Evolutionary conservation across 116 monocot species (phyloP).

Genomic region (Cymodocea nodosa): DNA sequence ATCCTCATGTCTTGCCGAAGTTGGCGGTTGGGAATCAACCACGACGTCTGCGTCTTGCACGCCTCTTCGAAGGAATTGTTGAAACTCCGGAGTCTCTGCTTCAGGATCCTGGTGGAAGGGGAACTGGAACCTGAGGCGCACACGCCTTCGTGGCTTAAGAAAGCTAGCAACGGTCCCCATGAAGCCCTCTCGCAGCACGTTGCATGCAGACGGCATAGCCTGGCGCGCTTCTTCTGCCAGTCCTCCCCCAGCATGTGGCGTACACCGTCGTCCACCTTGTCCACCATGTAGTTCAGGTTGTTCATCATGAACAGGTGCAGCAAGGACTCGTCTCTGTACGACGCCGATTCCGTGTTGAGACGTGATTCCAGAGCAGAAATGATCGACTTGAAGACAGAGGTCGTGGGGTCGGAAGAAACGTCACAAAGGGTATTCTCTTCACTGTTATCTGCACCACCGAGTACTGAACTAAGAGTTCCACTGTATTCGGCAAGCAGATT

Average conservation of each 20-base stretch:
- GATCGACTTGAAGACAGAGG: slow-evolving; percentile 3
- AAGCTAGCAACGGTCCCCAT: slow-evolving; percentile 48
- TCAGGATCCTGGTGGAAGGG: slow-evolving; percentile 27
- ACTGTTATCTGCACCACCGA: slow-evolving; percentile 8
- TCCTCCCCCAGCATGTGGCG: slow-evolving; percentile 42
- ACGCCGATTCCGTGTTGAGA: slow-evolving; percentile 51
- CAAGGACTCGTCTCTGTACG: slow-evolving; percentile 52
- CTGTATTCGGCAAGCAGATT: slow-evolving; percentile 26
- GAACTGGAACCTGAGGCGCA: slow-evolving; percentile 15
- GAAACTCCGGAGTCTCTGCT: slow-evolving; percentile 66
- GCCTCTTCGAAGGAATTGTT: slow-evolving; percentile 58
- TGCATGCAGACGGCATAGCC: slow-evolving; percentile 43
- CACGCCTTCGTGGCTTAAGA: slow-evolving; percentile 50
- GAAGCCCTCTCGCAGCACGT: slow-evolving; percentile 55
- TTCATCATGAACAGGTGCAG: slow-evolving; percentile 70
- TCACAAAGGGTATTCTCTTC: not conserved
- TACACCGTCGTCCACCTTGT: slow-evolving; percentile 49
- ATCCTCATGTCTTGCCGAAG: slow-evolving; percentile 65
- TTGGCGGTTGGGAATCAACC: slow-evolving; percentile 65
- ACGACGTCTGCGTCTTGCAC: slow-evolving; percentile 44
- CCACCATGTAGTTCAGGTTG: slow-evolving; percentile 59
- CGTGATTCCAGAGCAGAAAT: slow-evolving; percentile 46
- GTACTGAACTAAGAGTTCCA: slow-evolving; percentile 26
- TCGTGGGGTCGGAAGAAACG: slow-evolving; percentile 4
- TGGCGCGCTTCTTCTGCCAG: slow-evolving; percentile 45